phyloP scores from a whole-genome alignment of 1,284 basidiomycete species.

The Ceratobasidium sp. region DNA sequence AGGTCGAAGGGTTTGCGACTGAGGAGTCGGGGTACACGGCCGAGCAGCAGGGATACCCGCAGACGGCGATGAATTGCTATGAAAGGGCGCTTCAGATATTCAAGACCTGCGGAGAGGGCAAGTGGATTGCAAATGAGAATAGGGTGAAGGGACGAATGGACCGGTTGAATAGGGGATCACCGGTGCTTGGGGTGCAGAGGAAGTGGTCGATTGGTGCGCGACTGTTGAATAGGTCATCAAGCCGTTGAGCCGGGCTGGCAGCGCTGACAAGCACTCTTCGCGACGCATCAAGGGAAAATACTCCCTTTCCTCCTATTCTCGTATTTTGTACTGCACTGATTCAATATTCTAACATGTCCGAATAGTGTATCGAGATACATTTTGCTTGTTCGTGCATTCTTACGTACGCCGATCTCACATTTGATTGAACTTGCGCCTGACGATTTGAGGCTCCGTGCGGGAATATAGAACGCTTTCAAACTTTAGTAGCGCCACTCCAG shows the following conservation, averaged over 20 bases:
- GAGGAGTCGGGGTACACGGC: conserved; percentile 29
- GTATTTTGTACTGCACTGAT: too few species aligned
- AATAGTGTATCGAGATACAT: too few species aligned
- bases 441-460: too few species aligned
- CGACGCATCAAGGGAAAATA: too few species aligned
- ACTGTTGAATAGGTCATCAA: neutral
- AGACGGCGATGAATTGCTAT: conserved; percentile 9
- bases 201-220: neutral
- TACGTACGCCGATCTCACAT: too few species aligned
- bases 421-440: too few species aligned
- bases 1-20: conserved; percentile 31
- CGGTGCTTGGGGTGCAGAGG: neutral
- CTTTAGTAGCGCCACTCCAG: too few species aligned
- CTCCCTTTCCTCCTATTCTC: too few species aligned
- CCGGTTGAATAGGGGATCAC: neutral
- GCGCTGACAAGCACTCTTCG: neutral
- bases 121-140: conserved; percentile 21
- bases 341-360: too few species aligned
- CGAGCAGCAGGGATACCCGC: conserved; percentile 7
- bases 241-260: neutral
- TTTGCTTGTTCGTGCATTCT: too few species aligned
- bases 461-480: too few species aligned
- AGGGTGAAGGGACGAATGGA: conserved; percentile 23
- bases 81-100: conserved; percentile 17
- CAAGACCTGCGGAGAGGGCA: conserved; percentile 12